Percentiles rank a stretch among this genome's conserved stretches.
Evolutionary conservation across 2,329 filamentous ascomycete species (phyloP).

Genomic region (Diaporthe capsici): DNA sequence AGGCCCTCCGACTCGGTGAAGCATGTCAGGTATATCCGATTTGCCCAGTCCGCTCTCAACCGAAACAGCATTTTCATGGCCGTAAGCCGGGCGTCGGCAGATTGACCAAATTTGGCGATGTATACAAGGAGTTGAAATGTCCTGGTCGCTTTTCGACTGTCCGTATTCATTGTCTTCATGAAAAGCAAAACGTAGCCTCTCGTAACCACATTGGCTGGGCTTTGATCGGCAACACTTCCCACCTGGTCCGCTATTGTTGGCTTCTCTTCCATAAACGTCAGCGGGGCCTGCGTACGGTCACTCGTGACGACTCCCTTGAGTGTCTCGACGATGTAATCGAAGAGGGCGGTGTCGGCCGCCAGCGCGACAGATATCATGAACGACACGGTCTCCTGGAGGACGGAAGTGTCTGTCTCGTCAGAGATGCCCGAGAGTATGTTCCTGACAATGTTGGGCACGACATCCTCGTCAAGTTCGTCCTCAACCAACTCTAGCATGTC

Average conservation of each 20-base stretch:
- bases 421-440: slow-evolving; percentile 73
- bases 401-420: slow-evolving; percentile 73
- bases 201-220: slow-evolving; percentile 78
- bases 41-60: slow-evolving; percentile 84
- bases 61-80: slow-evolving; percentile 86
- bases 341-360: slow-evolving; percentile 70
- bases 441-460: slow-evolving; percentile 71
- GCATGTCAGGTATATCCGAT: slow-evolving; percentile 79
- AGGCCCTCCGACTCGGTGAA: slow-evolving; percentile 81
- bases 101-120: slow-evolving; percentile 71
- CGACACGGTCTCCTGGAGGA: slow-evolving; percentile 75
- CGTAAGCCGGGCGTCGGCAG: slow-evolving; percentile 77
- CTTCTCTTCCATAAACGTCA: slow-evolving; percentile 48
- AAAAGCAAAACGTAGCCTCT: slow-evolving; percentile 83
- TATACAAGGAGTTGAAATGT: slow-evolving; percentile 75
- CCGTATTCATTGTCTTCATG: slow-evolving; percentile 77
- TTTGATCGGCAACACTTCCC: slow-evolving; percentile 55
- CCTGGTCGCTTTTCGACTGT: slow-evolving; percentile 74
- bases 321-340: slow-evolving; percentile 69
- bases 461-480: slow-evolving; percentile 70
- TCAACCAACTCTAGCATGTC: slow-evolving; percentile 71
- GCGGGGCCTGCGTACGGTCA: slow-evolving; percentile 62
- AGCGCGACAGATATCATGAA: slow-evolving; percentile 76
- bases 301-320: slow-evolving; percentile 65
- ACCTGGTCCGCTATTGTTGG: slow-evolving; percentile 48